Base-by-base conservation (phyloP, 1,139 yeast species). In the Schizosaccharomyces versatilis region DNA sequence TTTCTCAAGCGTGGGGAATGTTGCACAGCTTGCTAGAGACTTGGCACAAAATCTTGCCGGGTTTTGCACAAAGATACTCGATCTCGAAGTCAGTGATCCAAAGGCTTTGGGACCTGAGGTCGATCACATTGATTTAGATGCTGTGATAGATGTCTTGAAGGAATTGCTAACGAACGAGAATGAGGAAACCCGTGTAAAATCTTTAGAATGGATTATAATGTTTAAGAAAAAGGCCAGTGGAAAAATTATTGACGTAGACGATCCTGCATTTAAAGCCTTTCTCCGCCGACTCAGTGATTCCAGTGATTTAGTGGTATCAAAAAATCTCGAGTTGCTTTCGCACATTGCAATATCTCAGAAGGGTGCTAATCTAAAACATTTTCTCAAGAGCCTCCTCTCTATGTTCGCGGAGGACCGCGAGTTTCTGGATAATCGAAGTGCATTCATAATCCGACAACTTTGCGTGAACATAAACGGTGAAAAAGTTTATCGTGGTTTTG, bases 141-240 rank as follows among this genome's bases (percentile, higher is more conserved):
- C 80, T 1, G 73, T 80, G 5, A 78, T 80, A 41, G 79, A 77
- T 58, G 78, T 80, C 7, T 66, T 81, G 56, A 77, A 81, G 0
- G 61, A 76, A 40, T 84, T 80, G 60, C 77, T 81, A 58, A 67
- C 77, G 57, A 78, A 76, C 60, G 83, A 80, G 56, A 81, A 84
- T 61, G 95, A 85, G 60, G 78, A 81, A 41, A 84, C 96, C 0
- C 73, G 93, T 60, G 75, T 86, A 17, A 86, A 94, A 0, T 83
- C 94, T 17, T 70, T 93, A 52, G 95, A 88, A 61, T 93, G 98
- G 98, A 71, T 93, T 41, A 80, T 81, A 36, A 79, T 85, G 73
- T 72, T 93, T 52, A 93, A 88, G 63, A 75, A 79, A 40, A 80
- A 80, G 61, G 81, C 81, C 49, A 84, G 93, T 0, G 69, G 74